Evolutionary conservation across 176 grass and related monocot genomes (phyloP).

Genomic region (Coix lacrymajobi): DNA sequence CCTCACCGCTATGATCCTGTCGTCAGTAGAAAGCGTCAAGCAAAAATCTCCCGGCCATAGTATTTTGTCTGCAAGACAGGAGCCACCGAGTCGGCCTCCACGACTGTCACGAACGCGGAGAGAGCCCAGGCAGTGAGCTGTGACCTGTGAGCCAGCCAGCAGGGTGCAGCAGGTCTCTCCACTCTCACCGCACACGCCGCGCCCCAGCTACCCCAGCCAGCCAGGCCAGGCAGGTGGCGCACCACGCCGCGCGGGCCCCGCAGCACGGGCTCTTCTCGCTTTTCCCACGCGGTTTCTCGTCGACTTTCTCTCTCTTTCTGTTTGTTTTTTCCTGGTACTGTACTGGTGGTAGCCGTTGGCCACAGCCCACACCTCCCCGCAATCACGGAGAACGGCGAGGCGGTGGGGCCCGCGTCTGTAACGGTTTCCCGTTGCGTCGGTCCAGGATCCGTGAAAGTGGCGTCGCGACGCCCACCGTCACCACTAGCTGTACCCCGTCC

Average conservation of each 20-base stretch:
- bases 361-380: background rate
- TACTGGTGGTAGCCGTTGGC: conserved; percentile 11
- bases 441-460: background rate
- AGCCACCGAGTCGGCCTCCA: no score
- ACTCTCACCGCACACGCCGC: background rate
- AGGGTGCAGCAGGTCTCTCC: no score
- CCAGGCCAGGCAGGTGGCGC: background rate
- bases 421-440: conserved; percentile 19
- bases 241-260: background rate
- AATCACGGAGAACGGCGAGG: conserved; percentile 16
- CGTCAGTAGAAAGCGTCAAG: no score
- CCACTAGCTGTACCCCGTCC: background rate
- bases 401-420: background rate
- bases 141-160: no score
- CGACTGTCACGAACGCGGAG: no score
- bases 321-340: background rate
- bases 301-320: background rate
- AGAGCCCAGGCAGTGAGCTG: no score
- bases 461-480: background rate
- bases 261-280: background rate
- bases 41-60: no score
- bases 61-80: no score
- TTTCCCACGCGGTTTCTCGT: conserved; percentile 24
- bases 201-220: no score
- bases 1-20: no score